These are phyloP conservation scores for Colletotrichum sansevieriae DNA, from an alignment of 2,329 filamentous ascomycete genomes.

Conservation along the genomic window DNA sequence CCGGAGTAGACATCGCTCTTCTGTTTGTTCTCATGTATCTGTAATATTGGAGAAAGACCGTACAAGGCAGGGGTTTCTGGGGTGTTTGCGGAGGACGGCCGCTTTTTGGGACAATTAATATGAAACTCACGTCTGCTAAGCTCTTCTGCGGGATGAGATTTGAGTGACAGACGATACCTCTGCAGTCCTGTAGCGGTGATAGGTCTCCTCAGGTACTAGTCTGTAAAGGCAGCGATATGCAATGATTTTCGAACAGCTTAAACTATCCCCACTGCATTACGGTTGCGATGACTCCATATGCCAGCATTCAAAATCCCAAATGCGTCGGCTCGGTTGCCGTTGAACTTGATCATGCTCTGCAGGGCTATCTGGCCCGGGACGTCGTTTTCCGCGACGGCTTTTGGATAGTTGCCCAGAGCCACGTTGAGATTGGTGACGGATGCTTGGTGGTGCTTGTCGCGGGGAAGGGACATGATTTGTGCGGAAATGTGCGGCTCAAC, in stretches of 20 bases:
- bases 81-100: conserved; percentile 34
- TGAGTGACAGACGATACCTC: too few relatives aligned
- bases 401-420: conserved; percentile 45
- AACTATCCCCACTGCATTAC: too few relatives aligned
- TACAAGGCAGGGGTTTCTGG: conserved; percentile 11
- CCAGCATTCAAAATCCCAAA: conserved; percentile 58
- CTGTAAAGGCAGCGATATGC: too few relatives aligned
- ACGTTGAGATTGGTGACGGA: conserved; percentile 78
- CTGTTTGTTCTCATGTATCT: conserved; percentile 18
- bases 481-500: conserved; percentile 72
- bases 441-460: conserved; percentile 82
- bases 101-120: conserved; percentile 40
- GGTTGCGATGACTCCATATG: background rate
- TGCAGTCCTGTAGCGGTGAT: too few relatives aligned
- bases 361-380: conserved; percentile 75
- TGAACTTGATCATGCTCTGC: conserved; percentile 70
- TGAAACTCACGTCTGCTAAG: conserved; percentile 8
- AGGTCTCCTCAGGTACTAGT: too few relatives aligned
- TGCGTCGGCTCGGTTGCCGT: conserved; percentile 54
- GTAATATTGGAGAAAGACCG: conserved; percentile 20
- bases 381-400: conserved; percentile 69
- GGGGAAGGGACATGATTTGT: conserved; percentile 86
- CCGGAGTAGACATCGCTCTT: conserved; percentile 6
- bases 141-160: background rate
- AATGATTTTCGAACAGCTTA: too few relatives aligned